Base-by-base conservation (phyloP, 1,139 yeast genomes). In the Lodderomyces orthopsilosis region DNA sequence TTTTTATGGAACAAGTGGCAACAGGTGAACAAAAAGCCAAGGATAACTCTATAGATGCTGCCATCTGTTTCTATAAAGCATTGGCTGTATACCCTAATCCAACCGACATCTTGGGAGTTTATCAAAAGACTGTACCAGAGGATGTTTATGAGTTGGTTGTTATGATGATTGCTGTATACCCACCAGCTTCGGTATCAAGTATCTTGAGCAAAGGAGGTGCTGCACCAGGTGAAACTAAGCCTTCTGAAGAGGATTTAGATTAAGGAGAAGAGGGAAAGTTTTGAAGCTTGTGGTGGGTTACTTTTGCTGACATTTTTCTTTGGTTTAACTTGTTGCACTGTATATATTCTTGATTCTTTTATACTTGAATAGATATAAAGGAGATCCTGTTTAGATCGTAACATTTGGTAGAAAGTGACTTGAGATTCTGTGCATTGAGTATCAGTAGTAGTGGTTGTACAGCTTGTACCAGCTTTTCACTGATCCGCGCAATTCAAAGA, bases 81-180 rank as follows among this genome's bases (percentile, higher is more conserved):
- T 76, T 93, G 61, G 80, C 88, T 30, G 91, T 90, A 41, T 93
- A 91, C 66, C 98, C 98, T 49, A 86, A 86, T 66, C 98, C 98
- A 46, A 85, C 94, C 46, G 96, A 89, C 55, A 79, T 93, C 55
- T 76, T 93, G 62, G 85, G 85, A 38, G 83, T 93, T 57, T 91
- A 88, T 70, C 96, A 91, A 71, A 85, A 85, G 73, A 80, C 91
- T 41, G 81, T 91, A 51, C 91, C 94, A 41, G 84, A 83, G 59
- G 83, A 81, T 39, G 84, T 90, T 45, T 83, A 89, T 61, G 96
- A 89, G 58, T 73, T 83, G 57, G 77, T 91, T 54, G 85, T 90
- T 52, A 79, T 85, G 76, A 84, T 90, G 93, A 83, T 90, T 62
- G 93, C 95, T 43, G 77, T 87, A 55, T 79, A 84, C 58, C 97